Percentiles rank a stretch among this genome's conserved stretches.
These are phyloP conservation scores for Mycena sanguinolenta DNA, from an alignment of 768 basidiomycete species.

Conservation along the genomic window DNA sequence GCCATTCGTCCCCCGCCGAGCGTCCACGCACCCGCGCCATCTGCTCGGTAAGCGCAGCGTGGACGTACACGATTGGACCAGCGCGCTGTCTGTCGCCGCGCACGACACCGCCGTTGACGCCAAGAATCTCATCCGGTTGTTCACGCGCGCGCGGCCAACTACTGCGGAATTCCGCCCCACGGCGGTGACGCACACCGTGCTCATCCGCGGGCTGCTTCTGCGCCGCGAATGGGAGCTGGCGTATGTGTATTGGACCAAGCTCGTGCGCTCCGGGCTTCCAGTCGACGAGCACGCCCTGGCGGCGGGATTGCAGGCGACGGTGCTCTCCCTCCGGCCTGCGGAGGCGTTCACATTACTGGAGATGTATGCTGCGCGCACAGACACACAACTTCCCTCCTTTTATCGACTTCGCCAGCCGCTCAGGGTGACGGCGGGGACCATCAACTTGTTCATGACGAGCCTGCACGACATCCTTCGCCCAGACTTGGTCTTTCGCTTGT, in stretches of 20 bases:
- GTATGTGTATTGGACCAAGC: slow-evolving; percentile 56
- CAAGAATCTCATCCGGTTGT: slow-evolving; percentile 52
- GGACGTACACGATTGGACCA: slow-evolving; percentile 63
- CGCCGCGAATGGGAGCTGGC: slow-evolving; percentile 58
- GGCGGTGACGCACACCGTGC: slow-evolving; percentile 63
- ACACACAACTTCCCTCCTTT: neutral
- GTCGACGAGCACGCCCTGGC: slow-evolving; percentile 65
- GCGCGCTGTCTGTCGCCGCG: slow-evolving; percentile 59
- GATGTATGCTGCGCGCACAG: slow-evolving; percentile 46
- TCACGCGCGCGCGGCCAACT: slow-evolving; percentile 46
- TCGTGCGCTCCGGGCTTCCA: slow-evolving; percentile 48
- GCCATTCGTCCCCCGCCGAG: slow-evolving; percentile 10
- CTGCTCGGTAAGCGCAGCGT: slow-evolving; percentile 44
- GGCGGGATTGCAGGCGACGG: slow-evolving; percentile 64
- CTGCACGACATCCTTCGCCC: slow-evolving; percentile 69
- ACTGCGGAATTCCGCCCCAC: slow-evolving; percentile 52
- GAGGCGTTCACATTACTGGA: slow-evolving; percentile 68
- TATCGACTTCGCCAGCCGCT: slow-evolving; percentile 31
- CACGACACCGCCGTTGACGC: slow-evolving; percentile 52
- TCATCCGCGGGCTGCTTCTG: slow-evolving; percentile 66
- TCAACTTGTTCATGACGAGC: slow-evolving; percentile 62
- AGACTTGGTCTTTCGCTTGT: slow-evolving; percentile 74
- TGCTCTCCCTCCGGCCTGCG: slow-evolving; percentile 56
- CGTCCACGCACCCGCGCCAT: slow-evolving; percentile 20
- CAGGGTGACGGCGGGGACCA: slow-evolving; percentile 42